A percentile compares a stretch with the other conserved stretches of the same genome.
These are phyloP conservation scores for Linum usitatissimum DNA, from an alignment of 345 rosid genomes.

Conservation along the genomic window DNA sequence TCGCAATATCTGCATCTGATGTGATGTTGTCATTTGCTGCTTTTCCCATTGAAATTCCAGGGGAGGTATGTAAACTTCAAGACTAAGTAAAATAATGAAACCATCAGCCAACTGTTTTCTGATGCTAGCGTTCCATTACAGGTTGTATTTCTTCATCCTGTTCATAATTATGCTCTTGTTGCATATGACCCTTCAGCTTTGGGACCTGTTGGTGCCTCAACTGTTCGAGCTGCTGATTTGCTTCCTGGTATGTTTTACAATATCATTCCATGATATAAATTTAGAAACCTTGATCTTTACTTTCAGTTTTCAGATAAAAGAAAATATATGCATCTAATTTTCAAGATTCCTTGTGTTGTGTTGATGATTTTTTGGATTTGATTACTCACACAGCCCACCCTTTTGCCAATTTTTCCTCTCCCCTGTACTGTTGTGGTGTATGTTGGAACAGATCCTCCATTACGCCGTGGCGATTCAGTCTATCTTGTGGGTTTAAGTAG, in stretches of 20 bases:
- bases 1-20: constrained; percentile 72
- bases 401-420: too few relatives aligned
- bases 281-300: too few relatives aligned
- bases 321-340: too few relatives aligned
- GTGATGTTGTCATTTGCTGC: constrained; percentile 96
- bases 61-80: constrained; percentile 46
- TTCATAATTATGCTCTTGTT: constrained; percentile 85
- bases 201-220: constrained; percentile 58
- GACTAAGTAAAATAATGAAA: neutral
- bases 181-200: constrained; percentile 79
- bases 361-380: neutral
- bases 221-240: constrained; percentile 75
- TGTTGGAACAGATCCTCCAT: constrained; percentile 58
- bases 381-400: too few relatives aligned
- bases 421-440: neutral
- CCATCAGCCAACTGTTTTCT: constrained; percentile 8
- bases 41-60: constrained; percentile 92
- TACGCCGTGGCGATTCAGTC: constrained; percentile 85
- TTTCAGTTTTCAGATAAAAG: too few relatives aligned
- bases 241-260: constrained; percentile 54
- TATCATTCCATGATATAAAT: too few relatives aligned
- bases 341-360: too few relatives aligned
- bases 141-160: constrained; percentile 98
- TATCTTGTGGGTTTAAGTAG: constrained; percentile 83
- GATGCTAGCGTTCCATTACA: constrained; percentile 25